These are phyloP conservation scores for Echites panduratus DNA, from an alignment of 257 asterid genomes.

Conservation along the genomic window DNA sequence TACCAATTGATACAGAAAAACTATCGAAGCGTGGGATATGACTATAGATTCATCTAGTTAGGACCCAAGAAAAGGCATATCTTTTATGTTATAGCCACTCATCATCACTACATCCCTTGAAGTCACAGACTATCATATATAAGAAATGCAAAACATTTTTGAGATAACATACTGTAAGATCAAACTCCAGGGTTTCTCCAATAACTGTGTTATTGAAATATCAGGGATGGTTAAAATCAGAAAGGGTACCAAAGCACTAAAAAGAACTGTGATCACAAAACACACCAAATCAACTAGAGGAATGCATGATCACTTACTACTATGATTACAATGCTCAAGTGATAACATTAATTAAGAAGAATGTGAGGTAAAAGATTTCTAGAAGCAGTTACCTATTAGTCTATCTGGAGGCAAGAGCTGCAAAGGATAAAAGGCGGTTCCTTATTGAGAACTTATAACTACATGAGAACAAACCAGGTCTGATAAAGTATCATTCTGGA, in stretches of 20 bases:
- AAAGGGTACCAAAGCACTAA: neutral
- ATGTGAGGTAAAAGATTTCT: neutral
- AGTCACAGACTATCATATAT: neutral
- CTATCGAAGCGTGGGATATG: neutral
- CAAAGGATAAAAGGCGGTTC: neutral
- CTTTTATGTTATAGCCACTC: neutral
- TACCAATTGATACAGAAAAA: neutral
- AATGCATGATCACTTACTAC: neutral
- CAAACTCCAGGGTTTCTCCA: neutral
- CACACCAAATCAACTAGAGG: neutral
- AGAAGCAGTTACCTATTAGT: neutral
- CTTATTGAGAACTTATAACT: neutral
- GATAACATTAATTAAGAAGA: neutral
- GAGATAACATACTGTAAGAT: neutral
- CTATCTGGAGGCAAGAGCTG: neutral
- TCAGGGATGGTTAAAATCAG: neutral
- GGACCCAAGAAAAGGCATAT: neutral
- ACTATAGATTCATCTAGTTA: neutral
- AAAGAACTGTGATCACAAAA: neutral
- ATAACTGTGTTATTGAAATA: neutral
- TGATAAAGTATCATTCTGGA: conserved; percentile 56
- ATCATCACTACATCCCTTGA: neutral
- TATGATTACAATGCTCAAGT: too few relatives aligned
- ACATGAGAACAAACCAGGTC: conserved; percentile 50
- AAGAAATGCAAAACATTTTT: neutral